Evolutionary conservation across 73 alveolate genomes (phyloP).

Genomic region (Symbiodinium pilosum): DNA sequence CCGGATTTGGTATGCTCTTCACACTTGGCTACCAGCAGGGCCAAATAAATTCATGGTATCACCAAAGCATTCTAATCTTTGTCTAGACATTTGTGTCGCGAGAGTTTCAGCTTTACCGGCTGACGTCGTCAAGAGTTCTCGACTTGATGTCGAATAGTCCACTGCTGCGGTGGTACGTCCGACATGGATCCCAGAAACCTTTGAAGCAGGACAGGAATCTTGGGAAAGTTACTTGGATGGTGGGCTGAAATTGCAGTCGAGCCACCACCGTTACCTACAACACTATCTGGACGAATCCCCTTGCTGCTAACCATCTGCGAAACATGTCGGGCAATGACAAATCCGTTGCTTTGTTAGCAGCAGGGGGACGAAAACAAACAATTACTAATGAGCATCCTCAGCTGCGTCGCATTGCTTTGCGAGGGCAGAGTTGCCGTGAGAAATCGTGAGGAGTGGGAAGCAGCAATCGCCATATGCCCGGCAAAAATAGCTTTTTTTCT

Average conservation of each 20-base stretch:
- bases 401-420: not conserved
- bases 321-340: not conserved
- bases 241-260: too few relatives aligned
- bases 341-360: not conserved
- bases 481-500: not conserved
- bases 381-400: not conserved
- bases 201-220: too few relatives aligned
- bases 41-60: too few relatives aligned
- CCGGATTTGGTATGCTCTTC: too few relatives aligned
- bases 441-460: not conserved
- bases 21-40: too few relatives aligned
- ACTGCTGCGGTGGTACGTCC: slow-evolving; percentile 22
- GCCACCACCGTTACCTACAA: not conserved
- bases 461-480: too few relatives aligned
- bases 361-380: not conserved
- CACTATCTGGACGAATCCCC: not conserved
- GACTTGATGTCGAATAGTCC: not conserved
- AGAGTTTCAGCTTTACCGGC: not conserved
- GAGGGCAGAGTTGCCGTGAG: not conserved
- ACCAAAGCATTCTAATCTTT: too few relatives aligned
- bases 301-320: not conserved
- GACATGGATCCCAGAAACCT: not conserved
- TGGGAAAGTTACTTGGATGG: too few relatives aligned
- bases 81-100: not conserved
- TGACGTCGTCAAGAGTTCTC: not conserved